These are phyloP conservation scores for Epichloe bromicola DNA, from an alignment of 2,329 filamentous ascomycete species.

Conservation along the genomic window DNA sequence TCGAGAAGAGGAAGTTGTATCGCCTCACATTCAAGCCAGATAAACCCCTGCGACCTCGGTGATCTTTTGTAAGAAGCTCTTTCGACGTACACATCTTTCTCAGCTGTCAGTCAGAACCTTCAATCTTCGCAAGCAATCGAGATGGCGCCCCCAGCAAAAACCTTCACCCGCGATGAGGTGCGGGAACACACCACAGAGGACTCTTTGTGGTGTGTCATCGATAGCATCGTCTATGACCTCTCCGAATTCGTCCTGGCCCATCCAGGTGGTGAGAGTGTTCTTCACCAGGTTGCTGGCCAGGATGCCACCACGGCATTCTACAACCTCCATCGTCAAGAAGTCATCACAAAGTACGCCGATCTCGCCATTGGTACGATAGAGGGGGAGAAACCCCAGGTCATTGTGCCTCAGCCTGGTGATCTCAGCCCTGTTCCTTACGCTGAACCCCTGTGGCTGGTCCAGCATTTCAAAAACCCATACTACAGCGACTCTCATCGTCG, in stretches of 20 bases:
- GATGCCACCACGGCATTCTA: slow-evolving; percentile 79
- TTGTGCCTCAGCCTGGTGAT: slow-evolving; percentile 56
- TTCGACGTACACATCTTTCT: background rate
- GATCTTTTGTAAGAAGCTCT: background rate
- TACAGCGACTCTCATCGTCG: slow-evolving; percentile 61
- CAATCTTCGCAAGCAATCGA: slow-evolving; percentile 1
- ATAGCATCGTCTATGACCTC: slow-evolving; percentile 77
- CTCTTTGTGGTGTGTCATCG: slow-evolving; percentile 72
- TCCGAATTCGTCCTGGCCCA: slow-evolving; percentile 77
- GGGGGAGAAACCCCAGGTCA: slow-evolving; percentile 62
- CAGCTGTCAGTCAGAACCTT: background rate
- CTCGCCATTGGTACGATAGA: slow-evolving; percentile 64
- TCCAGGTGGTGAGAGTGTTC: slow-evolving; percentile 68
- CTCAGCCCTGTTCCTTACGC: slow-evolving; percentile 70
- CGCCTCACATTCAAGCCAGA: background rate
- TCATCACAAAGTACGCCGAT: slow-evolving; percentile 65
- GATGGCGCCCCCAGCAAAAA: slow-evolving; percentile 31
- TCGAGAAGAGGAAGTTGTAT: background rate
- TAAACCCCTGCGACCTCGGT: background rate
- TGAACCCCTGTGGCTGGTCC: slow-evolving; percentile 71
- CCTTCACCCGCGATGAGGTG: slow-evolving; percentile 51
- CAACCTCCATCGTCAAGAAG: slow-evolving; percentile 83
- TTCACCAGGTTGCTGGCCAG: slow-evolving; percentile 66
- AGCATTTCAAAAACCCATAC: slow-evolving; percentile 66
- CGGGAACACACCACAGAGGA: slow-evolving; percentile 64